Evolutionary conservation across 805 yeast genomes (phyloP).

Genomic region (Zygoascus ofunaensis): DNA sequence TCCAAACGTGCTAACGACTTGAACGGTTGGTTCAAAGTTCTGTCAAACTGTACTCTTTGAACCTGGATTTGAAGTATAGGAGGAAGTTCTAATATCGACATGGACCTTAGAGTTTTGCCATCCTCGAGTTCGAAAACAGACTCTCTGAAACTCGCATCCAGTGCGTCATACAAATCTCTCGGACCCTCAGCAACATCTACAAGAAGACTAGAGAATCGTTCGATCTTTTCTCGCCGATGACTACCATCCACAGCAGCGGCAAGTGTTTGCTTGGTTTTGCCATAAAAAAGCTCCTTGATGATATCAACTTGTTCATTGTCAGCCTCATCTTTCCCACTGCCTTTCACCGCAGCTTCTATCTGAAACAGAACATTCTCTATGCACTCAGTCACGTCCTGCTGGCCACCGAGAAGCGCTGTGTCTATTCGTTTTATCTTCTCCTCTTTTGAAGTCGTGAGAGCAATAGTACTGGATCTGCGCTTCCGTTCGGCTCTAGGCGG

Average conservation of each 20-base stretch:
- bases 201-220: constrained; percentile 70
- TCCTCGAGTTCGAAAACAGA: constrained; percentile 58
- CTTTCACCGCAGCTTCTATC: constrained; percentile 76
- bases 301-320: constrained; percentile 78
- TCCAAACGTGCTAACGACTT: constrained; percentile 78
- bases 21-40: constrained; percentile 60
- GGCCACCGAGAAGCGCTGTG: constrained; percentile 61
- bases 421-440: constrained; percentile 11
- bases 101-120: constrained; percentile 63
- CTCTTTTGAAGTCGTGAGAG: constrained; percentile 1
- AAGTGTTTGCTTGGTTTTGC: constrained; percentile 72
- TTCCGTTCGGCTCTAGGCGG: not conserved
- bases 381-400: constrained; percentile 97
- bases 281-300: constrained; percentile 73
- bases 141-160: constrained; percentile 72
- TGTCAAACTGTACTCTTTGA: constrained; percentile 86
- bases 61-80: constrained; percentile 83
- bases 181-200: constrained; percentile 87
- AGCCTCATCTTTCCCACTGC: constrained; percentile 45
- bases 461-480: constrained; percentile 3
- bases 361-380: constrained; percentile 89
- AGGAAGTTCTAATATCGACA: constrained; percentile 66
- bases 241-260: constrained; percentile 26
- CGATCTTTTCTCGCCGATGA: constrained; percentile 47
- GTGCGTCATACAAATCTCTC: constrained; percentile 77